Evolutionary conservation across 352 stramenopile genomes (phyloP).

Genomic region (Globisporangium nagaii): DNA sequence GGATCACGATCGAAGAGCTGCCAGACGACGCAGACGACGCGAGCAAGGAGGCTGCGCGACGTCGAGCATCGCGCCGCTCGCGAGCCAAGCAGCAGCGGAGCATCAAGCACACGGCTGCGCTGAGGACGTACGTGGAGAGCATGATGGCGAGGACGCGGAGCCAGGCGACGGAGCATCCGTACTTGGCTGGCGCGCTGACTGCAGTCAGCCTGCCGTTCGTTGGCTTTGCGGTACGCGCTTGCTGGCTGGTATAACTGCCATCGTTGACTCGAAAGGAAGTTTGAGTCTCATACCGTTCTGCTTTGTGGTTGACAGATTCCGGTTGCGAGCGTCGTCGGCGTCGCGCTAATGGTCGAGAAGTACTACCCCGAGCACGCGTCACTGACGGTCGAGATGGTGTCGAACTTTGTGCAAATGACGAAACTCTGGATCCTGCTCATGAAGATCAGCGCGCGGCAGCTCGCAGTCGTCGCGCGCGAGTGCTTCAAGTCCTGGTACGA

Average conservation of each 20-base stretch:
- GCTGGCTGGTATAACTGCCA: neutral
- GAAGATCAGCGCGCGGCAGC: slow-evolving; percentile 69
- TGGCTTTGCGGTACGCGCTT: slow-evolving; percentile 56
- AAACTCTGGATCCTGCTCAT: slow-evolving; percentile 74
- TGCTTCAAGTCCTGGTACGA: slow-evolving; percentile 72
- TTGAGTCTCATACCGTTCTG: neutral
- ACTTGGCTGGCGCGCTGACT: slow-evolving; percentile 51
- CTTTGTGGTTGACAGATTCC: slow-evolving; percentile 48
- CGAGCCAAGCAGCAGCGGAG: slow-evolving; percentile 15
- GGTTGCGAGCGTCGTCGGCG: slow-evolving; percentile 57
- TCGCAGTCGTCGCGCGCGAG: slow-evolving; percentile 56
- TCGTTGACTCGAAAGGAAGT: neutral
- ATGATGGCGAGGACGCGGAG: slow-evolving; percentile 33
- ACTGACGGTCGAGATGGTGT: slow-evolving; percentile 57
- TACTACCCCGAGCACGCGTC: slow-evolving; percentile 73
- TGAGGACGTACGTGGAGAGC: slow-evolving; percentile 47
- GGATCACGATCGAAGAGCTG: slow-evolving; percentile 74
- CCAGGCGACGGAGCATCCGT: slow-evolving; percentile 48
- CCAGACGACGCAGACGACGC: slow-evolving; percentile 23
- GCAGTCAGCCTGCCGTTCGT: slow-evolving; percentile 67
- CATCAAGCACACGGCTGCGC: slow-evolving; percentile 25
- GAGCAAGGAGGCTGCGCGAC: slow-evolving; percentile 5
- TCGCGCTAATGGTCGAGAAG: slow-evolving; percentile 72
- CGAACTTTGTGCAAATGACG: slow-evolving; percentile 80
- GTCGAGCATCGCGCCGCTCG: neutral